Conservation (phyloP, 257 asterid genomes). For the Solanum chmielewskii region DNA sequence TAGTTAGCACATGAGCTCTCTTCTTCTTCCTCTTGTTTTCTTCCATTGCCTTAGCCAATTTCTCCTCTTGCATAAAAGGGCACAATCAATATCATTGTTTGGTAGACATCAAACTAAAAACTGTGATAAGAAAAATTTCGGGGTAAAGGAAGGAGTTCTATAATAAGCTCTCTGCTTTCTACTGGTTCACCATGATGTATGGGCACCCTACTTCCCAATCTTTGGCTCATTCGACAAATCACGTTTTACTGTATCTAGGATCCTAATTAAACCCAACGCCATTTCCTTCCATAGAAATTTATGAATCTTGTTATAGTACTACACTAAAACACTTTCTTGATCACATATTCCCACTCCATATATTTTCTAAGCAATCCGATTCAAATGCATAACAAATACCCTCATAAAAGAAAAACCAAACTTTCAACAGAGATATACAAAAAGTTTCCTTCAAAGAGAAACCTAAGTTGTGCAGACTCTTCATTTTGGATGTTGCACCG, state of each 20-base stretch:
- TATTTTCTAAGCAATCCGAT: neutral
- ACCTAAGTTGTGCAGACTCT: neutral
- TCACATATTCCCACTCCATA: neutral
- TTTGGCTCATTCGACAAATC: neutral
- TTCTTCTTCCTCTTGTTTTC: constrained; percentile 15
- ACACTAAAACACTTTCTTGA: neutral
- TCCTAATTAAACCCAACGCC: neutral
- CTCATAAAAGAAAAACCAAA: neutral
- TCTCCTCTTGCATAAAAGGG: neutral
- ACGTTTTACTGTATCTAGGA: neutral
- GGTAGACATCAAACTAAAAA: neutral
- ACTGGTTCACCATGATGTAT: neutral
- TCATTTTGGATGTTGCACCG: neutral
- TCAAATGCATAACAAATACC: neutral
- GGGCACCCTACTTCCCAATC: neutral
- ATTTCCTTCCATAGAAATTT: neutral
- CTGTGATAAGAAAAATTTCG: neutral
- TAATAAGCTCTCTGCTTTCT: neutral
- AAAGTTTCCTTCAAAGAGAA: neutral
- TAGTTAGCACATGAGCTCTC: neutral
- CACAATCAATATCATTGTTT: neutral
- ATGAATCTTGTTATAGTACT: neutral
- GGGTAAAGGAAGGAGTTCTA: neutral
- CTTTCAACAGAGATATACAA: neutral
- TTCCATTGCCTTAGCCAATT: neutral